Evolutionary conservation across 2,329 filamentous ascomycete species (phyloP), one percentile per base, ranked within the genome.

Genomic region (Chrysosphaeria jannelii): DNA sequence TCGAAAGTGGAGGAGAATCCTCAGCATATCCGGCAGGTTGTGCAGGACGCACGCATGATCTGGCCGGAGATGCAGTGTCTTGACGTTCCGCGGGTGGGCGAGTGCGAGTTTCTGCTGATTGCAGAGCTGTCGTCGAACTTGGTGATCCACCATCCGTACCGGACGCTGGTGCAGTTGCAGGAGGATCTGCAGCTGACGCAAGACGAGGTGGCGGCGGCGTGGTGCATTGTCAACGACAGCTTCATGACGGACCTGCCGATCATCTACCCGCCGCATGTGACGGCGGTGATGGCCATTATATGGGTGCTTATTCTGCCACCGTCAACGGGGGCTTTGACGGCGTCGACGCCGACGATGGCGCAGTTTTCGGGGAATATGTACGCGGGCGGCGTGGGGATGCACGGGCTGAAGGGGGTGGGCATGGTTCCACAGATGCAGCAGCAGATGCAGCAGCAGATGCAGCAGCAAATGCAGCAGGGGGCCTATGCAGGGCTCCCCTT

Each of bases 1-100:
- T 90, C 78, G 49, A 97, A 97, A 47, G 90, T 89, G 63, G 85
- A 97, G 43, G 85, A 97, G 43, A 79, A 68, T 23, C 85, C 85
- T 3, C 81, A 93, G 42, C 85, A 97, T 42, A 93, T 97, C 36
- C 63, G 85, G 14, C 59, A 89, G 31, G 68, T 97, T 28, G 67
- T 85, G 8, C 68, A 64, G 22, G 85, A 97, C 42, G 76, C 79
- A 4, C 65, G 76, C 16, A 61, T 69, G 27, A 55, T 88, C 28
- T 90, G 76, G 75, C 67, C 74, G 36, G 59, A 62, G 61, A 48
- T 70, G 28, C 61, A 74, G 33, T 53, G 59, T 19, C 59, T 66
- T 27, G 78, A 90, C 41, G 70, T 72, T 6, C 65, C 71, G 26
- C 75, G 76, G 36, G 57, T 91, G 19, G 79, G 79, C 35, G 79